phyloP scores from a whole-genome alignment of 257 asterid species.

The Nicotiana attenuata region DNA sequence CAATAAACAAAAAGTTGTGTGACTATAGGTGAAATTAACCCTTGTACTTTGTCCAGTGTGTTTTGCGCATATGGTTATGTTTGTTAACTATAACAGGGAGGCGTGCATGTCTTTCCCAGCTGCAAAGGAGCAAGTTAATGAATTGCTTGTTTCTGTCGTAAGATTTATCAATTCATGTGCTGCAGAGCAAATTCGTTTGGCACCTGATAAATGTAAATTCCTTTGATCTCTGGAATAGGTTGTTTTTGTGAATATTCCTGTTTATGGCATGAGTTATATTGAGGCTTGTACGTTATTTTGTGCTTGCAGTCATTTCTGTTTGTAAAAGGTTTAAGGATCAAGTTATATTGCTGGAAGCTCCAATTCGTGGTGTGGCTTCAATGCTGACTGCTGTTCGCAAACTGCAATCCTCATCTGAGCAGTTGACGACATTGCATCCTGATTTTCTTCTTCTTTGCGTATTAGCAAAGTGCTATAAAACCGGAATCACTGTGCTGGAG shows the following conservation, averaged over 20 bases:
- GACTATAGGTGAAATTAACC: no score
- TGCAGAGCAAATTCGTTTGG: slow-evolving; percentile 73
- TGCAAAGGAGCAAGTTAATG: slow-evolving; percentile 54
- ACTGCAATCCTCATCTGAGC: slow-evolving; percentile 70
- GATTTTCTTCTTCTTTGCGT: slow-evolving; percentile 82
- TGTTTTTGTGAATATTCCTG: neutral
- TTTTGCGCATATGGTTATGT: neutral
- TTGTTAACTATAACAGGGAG: slow-evolving; percentile 46
- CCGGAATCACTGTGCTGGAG: slow-evolving; percentile 67
- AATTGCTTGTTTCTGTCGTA: slow-evolving; percentile 44
- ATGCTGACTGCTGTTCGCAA: slow-evolving; percentile 66
- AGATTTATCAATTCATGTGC: slow-evolving; percentile 64
- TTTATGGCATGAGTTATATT: slow-evolving; percentile 13
- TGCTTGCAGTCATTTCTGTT: slow-evolving; percentile 65
- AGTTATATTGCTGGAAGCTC: slow-evolving; percentile 57
- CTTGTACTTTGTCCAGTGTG: neutral
- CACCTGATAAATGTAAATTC: slow-evolving; percentile 72
- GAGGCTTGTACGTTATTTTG: slow-evolving; percentile 12
- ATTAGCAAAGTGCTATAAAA: slow-evolving; percentile 71
- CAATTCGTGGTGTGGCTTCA: slow-evolving; percentile 84
- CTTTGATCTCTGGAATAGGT: neutral
- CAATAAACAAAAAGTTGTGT: no score
- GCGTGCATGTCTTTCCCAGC: slow-evolving; percentile 51
- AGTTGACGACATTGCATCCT: slow-evolving; percentile 78
- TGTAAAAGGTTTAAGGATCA: slow-evolving; percentile 83